Conservation (phyloP, 2,329 filamentous ascomycete genomes). For the Lachnellula subtilissima region DNA sequence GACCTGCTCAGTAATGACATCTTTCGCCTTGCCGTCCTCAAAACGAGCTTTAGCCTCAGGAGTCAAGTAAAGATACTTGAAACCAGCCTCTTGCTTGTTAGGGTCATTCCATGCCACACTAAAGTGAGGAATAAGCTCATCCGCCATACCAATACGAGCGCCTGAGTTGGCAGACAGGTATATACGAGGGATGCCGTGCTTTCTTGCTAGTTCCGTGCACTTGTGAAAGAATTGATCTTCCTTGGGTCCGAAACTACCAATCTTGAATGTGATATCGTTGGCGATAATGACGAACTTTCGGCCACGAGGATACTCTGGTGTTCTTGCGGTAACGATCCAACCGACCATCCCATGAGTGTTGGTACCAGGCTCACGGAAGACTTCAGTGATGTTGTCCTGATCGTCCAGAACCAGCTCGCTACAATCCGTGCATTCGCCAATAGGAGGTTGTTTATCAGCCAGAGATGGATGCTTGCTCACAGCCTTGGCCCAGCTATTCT, state of each 20-base stretch:
- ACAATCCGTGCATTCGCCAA: slow-evolving; percentile 89
- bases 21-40: slow-evolving; percentile 67
- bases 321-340: slow-evolving; percentile 92
- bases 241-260: slow-evolving; percentile 92
- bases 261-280: slow-evolving; percentile 99
- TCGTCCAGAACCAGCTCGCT: slow-evolving; percentile 94
- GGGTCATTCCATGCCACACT: slow-evolving; percentile 93
- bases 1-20: slow-evolving; percentile 84
- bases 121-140: slow-evolving; percentile 96
- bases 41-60: slow-evolving; percentile 82
- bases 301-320: slow-evolving; percentile 89
- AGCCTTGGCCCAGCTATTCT: slow-evolving; percentile 84
- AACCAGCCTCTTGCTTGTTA: slow-evolving; percentile 75
- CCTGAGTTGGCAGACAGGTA: slow-evolving; percentile 99
- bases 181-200: slow-evolving; percentile 91
- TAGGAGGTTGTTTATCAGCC: slow-evolving; percentile 73
- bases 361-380: slow-evolving; percentile 89
- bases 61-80: slow-evolving; percentile 95
- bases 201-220: slow-evolving; percentile 92
- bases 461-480: slow-evolving; percentile 69
- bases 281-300: slow-evolving; percentile 93
- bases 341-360: slow-evolving; percentile 98
- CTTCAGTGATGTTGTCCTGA: slow-evolving; percentile 83
- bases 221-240: slow-evolving; percentile 99
- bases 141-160: slow-evolving; percentile 92